A percentile compares a stretch with the other conserved stretches of the same genome.
Conservation (phyloP, 2,329 filamentous ascomycete species). For the Cladorrhinum sp. region DNA sequence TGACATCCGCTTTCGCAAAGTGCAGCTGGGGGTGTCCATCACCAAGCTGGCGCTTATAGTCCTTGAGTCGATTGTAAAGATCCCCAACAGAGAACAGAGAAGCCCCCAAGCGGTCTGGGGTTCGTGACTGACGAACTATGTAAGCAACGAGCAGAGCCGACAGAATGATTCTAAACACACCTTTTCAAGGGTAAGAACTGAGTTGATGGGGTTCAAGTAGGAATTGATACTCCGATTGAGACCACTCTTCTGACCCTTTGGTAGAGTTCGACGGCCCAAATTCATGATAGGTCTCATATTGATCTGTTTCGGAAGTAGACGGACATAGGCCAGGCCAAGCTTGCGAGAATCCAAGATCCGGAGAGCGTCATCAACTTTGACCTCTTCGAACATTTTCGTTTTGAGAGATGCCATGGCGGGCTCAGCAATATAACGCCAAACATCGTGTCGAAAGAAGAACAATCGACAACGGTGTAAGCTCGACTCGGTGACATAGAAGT, state of each 20-base stretch:
- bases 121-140: conserved; percentile 35
- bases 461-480: conserved; percentile 73
- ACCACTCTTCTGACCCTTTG: conserved; percentile 49
- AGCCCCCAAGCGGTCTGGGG: conserved; percentile 66
- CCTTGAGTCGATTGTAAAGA: conserved; percentile 69
- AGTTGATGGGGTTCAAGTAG: conserved; percentile 64
- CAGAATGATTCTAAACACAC: conserved; percentile 36
- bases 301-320: conserved; percentile 75
- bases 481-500: conserved; percentile 95
- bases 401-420: conserved; percentile 69
- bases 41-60: conserved; percentile 58
- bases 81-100: conserved; percentile 79
- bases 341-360: conserved; percentile 57
- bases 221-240: conserved; percentile 66
- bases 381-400: conserved; percentile 71
- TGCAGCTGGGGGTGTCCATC: conserved; percentile 53
- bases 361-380: conserved; percentile 56
- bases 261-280: conserved; percentile 60
- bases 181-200: conserved; percentile 75
- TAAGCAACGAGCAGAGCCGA: too few species aligned
- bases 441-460: conserved; percentile 92
- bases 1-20: conserved; percentile 90
- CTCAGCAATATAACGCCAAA: conserved; percentile 76
- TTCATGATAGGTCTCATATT: conserved; percentile 87
- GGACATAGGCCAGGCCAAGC: conserved; percentile 74